These are phyloP conservation scores for Didymella lethalis DNA, from an alignment of 2,329 filamentous ascomycete genomes.

Conservation along the genomic window DNA sequence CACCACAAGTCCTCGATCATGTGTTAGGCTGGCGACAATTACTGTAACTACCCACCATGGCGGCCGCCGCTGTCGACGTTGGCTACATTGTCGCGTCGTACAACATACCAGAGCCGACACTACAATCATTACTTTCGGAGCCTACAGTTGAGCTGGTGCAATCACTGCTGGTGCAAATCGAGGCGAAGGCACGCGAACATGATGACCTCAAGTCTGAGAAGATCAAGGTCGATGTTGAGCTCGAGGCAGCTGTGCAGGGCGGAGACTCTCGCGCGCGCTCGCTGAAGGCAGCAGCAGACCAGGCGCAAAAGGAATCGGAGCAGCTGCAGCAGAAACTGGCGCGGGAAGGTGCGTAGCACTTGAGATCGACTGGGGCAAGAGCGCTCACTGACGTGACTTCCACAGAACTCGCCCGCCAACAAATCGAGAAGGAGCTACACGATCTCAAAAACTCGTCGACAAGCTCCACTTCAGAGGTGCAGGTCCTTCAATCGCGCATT, in stretches of 20 bases:
- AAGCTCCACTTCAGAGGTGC: constrained; percentile 75
- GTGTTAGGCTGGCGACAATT: constrained; percentile 29
- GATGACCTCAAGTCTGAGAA: constrained; percentile 87
- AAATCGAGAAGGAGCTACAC: constrained; percentile 83
- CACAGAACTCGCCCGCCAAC: constrained; percentile 76
- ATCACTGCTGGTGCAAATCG: constrained; percentile 75
- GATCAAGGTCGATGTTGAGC: constrained; percentile 86
- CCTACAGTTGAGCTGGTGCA: constrained; percentile 82
- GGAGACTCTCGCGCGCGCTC: constrained; percentile 83
- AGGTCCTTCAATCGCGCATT: constrained; percentile 82
- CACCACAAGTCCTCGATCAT: constrained; percentile 27
- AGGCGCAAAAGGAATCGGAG: constrained; percentile 82
- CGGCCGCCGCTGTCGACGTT: constrained; percentile 69
- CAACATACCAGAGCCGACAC: constrained; percentile 69
- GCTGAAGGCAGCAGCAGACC: constrained; percentile 82
- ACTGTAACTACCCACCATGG: constrained; percentile 58
- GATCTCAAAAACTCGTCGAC: constrained; percentile 76
- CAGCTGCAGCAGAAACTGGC: constrained; percentile 81
- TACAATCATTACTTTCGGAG: constrained; percentile 68
- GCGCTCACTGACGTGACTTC: constrained; percentile 5
- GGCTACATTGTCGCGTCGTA: constrained; percentile 77
- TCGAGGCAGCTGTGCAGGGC: constrained; percentile 86
- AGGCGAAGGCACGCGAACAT: constrained; percentile 80
- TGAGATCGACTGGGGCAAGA: background rate
- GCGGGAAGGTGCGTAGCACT: constrained; percentile 73